A percentile compares a stretch with the other conserved stretches of the same genome.
Conservation (phyloP, 148 eudicot genomes). For the Arbutus unedo region DNA sequence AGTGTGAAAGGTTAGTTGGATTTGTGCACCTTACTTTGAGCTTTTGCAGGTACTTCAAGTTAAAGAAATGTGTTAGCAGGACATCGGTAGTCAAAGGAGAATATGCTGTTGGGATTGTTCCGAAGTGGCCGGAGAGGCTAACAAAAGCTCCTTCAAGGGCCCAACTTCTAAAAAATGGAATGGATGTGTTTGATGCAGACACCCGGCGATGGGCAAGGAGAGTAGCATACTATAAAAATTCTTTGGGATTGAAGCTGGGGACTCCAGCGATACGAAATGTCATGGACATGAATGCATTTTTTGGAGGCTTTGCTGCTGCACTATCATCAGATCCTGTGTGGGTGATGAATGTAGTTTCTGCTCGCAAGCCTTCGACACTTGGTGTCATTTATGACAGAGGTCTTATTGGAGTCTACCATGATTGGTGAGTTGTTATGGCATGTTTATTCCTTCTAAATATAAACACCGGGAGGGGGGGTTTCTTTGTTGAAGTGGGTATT, state of each 20-base stretch:
- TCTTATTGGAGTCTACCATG: slow-evolving; percentile 87
- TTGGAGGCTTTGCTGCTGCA: slow-evolving; percentile 97
- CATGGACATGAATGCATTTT: slow-evolving; percentile 98
- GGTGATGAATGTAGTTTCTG: slow-evolving; percentile 98
- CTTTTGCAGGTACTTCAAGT: slow-evolving; percentile 70
- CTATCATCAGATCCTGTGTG: slow-evolving; percentile 79
- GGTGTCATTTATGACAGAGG: slow-evolving; percentile 90
- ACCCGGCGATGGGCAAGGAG: slow-evolving; percentile 78
- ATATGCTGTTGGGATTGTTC: slow-evolving; percentile 65
- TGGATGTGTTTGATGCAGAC: slow-evolving; percentile 83
- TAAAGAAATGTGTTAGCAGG: slow-evolving; percentile 86
- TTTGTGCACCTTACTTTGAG: slow-evolving; percentile 12
- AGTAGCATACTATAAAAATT: slow-evolving; percentile 65
- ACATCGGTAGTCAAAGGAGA: slow-evolving; percentile 61
- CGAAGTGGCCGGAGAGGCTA: slow-evolving; percentile 94
- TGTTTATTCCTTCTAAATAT: not conserved
- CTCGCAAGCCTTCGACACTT: slow-evolving; percentile 68
- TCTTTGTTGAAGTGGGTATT: not conserved
- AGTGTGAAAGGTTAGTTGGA: not conserved
- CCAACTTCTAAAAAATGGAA: slow-evolving; percentile 59
- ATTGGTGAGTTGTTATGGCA: slow-evolving; percentile 63
- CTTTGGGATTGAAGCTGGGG: slow-evolving; percentile 71
- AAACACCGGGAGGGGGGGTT: not conserved
- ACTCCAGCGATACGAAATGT: slow-evolving; percentile 76
- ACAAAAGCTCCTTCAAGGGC: slow-evolving; percentile 75